A percentile compares a stretch with the other conserved stretches of the same genome.
Conservation (phyloP, 2,329 filamentous ascomycete species). For the Verticillium albo-atrum region DNA sequence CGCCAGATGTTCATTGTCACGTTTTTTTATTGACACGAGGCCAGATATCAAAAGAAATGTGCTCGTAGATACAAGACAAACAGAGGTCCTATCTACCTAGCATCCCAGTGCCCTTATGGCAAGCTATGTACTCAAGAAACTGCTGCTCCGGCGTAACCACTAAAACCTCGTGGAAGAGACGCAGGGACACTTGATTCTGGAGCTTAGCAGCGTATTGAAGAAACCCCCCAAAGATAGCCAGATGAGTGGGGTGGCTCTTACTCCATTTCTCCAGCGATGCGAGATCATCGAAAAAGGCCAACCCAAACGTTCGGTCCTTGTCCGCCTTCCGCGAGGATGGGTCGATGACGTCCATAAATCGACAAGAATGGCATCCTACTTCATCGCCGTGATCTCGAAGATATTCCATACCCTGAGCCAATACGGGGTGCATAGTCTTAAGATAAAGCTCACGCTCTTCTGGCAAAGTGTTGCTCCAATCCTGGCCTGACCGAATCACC, state of each 20-base stretch:
- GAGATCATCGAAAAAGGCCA: conserved; percentile 36
- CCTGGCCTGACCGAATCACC: conserved; percentile 40
- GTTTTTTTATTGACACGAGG: too few species aligned
- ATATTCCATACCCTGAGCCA: conserved; percentile 37
- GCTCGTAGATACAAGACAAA: too few species aligned
- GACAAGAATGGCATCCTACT: conserved; percentile 37
- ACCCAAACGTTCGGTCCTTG: conserved; percentile 31
- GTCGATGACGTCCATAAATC: conserved; percentile 37
- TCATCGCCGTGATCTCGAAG: conserved; percentile 34
- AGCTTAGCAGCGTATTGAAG: conserved; percentile 31
- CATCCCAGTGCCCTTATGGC: conserved; percentile 31
- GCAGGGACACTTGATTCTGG: conserved; percentile 26
- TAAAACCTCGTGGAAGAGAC: conserved; percentile 35
- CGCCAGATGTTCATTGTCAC: too few species aligned
- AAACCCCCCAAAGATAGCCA: conserved; percentile 35
- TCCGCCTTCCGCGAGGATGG: conserved; percentile 10
- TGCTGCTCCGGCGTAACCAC: conserved; percentile 33
- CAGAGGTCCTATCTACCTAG: not conserved
- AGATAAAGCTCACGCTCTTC: conserved; percentile 37
- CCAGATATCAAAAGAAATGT: too few species aligned
- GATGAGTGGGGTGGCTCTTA: conserved; percentile 31
- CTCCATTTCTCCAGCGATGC: conserved; percentile 32
- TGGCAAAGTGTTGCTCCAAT: conserved; percentile 34
- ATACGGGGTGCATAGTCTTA: conserved; percentile 38
- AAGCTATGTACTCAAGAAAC: conserved; percentile 35